Evolutionary conservation across 768 basidiomycete species (phyloP), one percentile per base, ranked within the genome.

Genomic region (Podaxis carcinomalis): DNA sequence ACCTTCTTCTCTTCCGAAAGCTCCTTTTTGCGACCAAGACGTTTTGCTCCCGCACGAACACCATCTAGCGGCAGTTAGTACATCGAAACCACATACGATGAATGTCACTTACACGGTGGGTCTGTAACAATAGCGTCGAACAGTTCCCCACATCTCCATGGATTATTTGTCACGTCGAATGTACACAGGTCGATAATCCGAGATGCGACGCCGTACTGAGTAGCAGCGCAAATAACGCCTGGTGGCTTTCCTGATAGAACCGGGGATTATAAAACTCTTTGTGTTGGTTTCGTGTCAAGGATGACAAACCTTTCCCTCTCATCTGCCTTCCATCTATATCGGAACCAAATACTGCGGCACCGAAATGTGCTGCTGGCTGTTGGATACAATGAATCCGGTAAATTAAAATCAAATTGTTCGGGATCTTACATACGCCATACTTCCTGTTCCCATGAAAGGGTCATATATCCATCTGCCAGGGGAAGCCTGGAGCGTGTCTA

Each of bases 281-380:
- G 7, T 28, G 40, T 19, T 21, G 19, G 1, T 13, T 13, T 32
- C 32, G 14, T 10, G 5, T 11, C 5, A 39, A 28, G 7, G 13
- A 42, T 4, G 5, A 63, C 73, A 56, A 64, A 89, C 94, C 83
- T 82, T 93, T 96, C 16, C 97, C 97, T 62, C 94, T 80, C 90
- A 98, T 95, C 70, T 98, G 96, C 44, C 97, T 82, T 0, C 97
- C 97, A 68, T 98, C 96, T 52, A 99, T 98, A 71, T 98, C 97
- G 16, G 93, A 95, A 16, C 96, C 97, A 58, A 91, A 86, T 0
- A 95, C 84, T 27, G 86, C 73, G 0, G 95, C 89, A 1, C 97
- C 97, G 65, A 95, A 98, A 68, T 93, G 81, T 0, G 94, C 92
- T 2, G 84, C 82, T 0, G 95, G 92, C 92, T 95, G 69, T n/a